phyloP scores from a whole-genome alignment of 208 protist genomes.

The Hexamita inflata region DNA sequence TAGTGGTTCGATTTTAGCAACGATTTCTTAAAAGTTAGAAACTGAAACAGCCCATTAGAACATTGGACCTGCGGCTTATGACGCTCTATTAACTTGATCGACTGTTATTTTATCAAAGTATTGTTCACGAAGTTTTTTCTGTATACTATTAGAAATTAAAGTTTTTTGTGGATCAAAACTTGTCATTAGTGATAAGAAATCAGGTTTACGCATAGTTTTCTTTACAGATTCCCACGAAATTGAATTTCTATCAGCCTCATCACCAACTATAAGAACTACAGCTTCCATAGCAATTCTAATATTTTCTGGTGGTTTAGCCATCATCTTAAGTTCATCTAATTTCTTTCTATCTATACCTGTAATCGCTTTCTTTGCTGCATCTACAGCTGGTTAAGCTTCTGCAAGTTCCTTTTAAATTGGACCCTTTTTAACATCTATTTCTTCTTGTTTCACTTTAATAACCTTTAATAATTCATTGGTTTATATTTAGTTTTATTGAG shows the following conservation, averaged over 20 bases:
- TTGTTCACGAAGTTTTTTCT: not conserved
- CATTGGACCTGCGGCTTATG: not conserved
- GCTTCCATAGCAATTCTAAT: slow-evolving; percentile 2
- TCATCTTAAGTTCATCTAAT: not conserved
- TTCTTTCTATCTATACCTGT: not conserved
- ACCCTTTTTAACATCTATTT: not conserved
- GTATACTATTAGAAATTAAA: no score
- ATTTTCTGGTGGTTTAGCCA: not conserved
- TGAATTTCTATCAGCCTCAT: no score
- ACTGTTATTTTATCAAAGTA: not conserved
- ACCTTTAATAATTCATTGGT: no score
- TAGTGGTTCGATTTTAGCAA: not conserved
- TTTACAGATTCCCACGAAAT: no score
- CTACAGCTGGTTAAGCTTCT: not conserved
- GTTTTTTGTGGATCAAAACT: no score
- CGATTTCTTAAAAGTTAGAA: not conserved
- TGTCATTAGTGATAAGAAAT: no score
- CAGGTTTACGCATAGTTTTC: no score
- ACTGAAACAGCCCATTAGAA: not conserved
- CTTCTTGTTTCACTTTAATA: slow-evolving; percentile 8
- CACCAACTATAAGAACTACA: not conserved
- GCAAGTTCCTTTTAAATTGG: not conserved
- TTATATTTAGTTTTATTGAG: no score
- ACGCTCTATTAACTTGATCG: not conserved
- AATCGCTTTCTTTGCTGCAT: not conserved